Evolutionary conservation across 2,329 filamentous ascomycete genomes (phyloP), one percentile per base, ranked within the genome.

Genomic region (Tolypocladium ophioglossoides): DNA sequence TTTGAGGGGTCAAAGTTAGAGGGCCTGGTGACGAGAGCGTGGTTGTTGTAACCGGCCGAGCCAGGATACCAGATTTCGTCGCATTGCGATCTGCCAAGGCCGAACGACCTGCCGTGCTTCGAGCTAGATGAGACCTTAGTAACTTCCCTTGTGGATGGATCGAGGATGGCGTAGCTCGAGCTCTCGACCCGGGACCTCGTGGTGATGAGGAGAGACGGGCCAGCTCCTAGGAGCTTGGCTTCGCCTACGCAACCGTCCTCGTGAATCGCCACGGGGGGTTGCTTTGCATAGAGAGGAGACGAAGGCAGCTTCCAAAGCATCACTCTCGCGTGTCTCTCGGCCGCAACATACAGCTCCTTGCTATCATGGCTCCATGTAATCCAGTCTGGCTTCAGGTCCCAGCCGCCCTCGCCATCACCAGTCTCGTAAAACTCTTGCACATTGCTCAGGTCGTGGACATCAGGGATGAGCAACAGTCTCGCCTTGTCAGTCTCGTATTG

Each of bases 401-500:
- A 85, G 20, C 68, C 73, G 1, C 85, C 85, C 56, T 80, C 75
- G n/a, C 79, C 82, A 60, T 87, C 82, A 4, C 77, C 68, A 0
- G 81, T 81, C 55, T 78, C 71, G 62, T 81, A 86, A 56, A 85
- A 84, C 61, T 85, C 82, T 57, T 82, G 74, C 14, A 84, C 78
- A 55, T 79, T 78, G 56, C 72, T 73, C 11, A 83, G 70, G 56
- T 84, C 77, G 16, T 67, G 68, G 50, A 88, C 72, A 60, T 89
- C 78, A 1, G 81, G 78, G 8, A 89, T 68, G 3, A 89, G 70
- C 57, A 91, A 71, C 4, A 90, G 72, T 47, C 84, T 79, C 47
- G 85, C 79, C 60, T 72, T 72, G 72, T 96, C 90, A 18, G 86
- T 82, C 69, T 96, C 91, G 66, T 96, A 95, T 56, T 86, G 83